Base-by-base conservation (phyloP, 305 asterid species). In the Coffea humblotiana region DNA sequence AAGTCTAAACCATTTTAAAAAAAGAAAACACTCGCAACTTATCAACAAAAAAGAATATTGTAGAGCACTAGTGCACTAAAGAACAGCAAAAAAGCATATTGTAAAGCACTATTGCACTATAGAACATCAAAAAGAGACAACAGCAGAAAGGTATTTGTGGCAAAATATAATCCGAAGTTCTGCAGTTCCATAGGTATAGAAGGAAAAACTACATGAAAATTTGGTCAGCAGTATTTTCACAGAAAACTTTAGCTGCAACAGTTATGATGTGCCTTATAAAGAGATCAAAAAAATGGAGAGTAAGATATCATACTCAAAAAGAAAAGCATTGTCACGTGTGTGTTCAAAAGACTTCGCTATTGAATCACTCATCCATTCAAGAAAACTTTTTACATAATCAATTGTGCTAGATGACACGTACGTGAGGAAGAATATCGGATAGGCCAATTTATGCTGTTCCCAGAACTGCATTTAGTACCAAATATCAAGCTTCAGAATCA, bases 321-420 rank as follows among this genome's bases (percentile, higher is more conserved):
- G 91, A 86, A 96, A 96, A 77, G 96, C 96, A 89, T 96, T 96
- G 83, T 94, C 96, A 37, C 99, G 92, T 32, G 96, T 91, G 88
- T 91, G 89, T 91, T 92, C 99, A 72, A 96, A 96, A 81, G 98
- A 92, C 84, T 94, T 96, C 52, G 99, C 95, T 79, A 96, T 92
- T 82, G 94, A 89, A 85, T 96, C 99, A 82, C 98, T 91, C 99
- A 93, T 96, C 97, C 96, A 96, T 89, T 96, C 99, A 72, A 96
- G 97, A 83, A 92, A 94, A 87, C 98, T 92, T 91, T 94, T 96
- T 74, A 82, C 98, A 83, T 90, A 96, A 86, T 94, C 98, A 85
- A 96, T 86, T 14, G 97, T 94, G 88, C 98, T 96, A 70, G 99
- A 94, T 48, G 98, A 85, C 82, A 94, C 97, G 75, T 94, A 89